These are phyloP conservation scores for Neonectria neomacrospora DNA, from an alignment of 2,329 filamentous ascomycete genomes.

Conservation along the genomic window DNA sequence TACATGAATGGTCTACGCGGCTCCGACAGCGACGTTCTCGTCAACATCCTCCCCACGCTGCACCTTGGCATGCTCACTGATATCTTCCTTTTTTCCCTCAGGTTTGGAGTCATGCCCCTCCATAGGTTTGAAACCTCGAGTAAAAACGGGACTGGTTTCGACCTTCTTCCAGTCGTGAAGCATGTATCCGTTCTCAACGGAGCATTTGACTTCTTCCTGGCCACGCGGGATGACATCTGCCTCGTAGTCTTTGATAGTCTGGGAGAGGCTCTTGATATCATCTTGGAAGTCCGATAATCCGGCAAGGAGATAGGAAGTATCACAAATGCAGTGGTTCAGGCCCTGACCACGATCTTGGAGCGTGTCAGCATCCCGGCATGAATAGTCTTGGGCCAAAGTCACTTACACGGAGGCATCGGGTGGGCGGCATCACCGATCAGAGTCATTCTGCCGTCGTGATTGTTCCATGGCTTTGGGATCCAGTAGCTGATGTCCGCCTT, in stretches of 20 bases:
- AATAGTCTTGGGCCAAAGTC: not conserved
- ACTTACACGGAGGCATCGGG: slow-evolving; percentile 41
- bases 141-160: slow-evolving; percentile 35
- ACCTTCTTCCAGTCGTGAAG: slow-evolving; percentile 41
- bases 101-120: slow-evolving; percentile 32
- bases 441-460: slow-evolving; percentile 33
- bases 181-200: slow-evolving; percentile 37
- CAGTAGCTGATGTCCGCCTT: slow-evolving; percentile 41
- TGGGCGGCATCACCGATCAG: slow-evolving; percentile 38
- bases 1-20: not conserved
- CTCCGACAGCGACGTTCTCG: not conserved
- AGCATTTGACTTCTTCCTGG: slow-evolving; percentile 39
- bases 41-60: not conserved
- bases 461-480: slow-evolving; percentile 36
- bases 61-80: slow-evolving; percentile 9
- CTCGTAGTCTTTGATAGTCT: slow-evolving; percentile 29
- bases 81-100: not conserved
- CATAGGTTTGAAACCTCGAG: slow-evolving; percentile 39
- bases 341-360: slow-evolving; percentile 36
- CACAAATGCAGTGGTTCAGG: slow-evolving; percentile 39
- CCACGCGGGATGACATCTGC: slow-evolving; percentile 36
- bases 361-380: not conserved
- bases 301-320: slow-evolving; percentile 30
- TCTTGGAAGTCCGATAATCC: slow-evolving; percentile 16
- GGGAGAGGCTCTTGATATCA: slow-evolving; percentile 7